Percentiles rank a stretch among this genome's conserved stretches.
Evolutionary conservation across 257 asterid genomes (phyloP).

Genomic region (Cynanchum wilfordii): DNA sequence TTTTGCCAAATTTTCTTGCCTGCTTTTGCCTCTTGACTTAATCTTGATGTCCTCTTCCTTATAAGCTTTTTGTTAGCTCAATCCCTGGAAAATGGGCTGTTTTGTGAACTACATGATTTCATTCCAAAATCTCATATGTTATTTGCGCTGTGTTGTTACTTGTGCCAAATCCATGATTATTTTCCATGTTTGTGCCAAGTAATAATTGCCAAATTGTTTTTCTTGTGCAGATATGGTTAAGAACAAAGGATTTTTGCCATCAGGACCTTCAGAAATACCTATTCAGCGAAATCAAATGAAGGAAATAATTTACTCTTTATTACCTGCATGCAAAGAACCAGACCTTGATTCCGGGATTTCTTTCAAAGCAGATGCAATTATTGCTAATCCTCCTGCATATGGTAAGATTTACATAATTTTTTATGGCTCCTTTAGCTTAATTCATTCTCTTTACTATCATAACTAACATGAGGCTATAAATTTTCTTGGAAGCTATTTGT

Average conservation of each 20-base stretch:
- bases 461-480: no score
- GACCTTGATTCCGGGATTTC: slow-evolving; percentile 80
- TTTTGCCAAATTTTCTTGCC: neutral
- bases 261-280: slow-evolving; percentile 97
- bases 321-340: slow-evolving; percentile 85
- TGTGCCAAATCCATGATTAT: neutral
- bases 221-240: slow-evolving; percentile 80
- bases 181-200: neutral
- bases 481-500: neutral
- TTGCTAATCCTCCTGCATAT: slow-evolving; percentile 88
- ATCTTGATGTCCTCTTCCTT: neutral
- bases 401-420: slow-evolving; percentile 39
- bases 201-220: slow-evolving; percentile 6
- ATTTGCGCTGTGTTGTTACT: neutral
- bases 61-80: neutral
- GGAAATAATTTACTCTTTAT: slow-evolving; percentile 75
- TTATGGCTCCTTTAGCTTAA: neutral
- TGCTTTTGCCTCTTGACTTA: neutral
- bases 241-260: slow-evolving; percentile 96
- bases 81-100: neutral
- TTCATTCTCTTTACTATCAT: neutral
- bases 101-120: neutral
- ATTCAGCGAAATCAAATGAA: slow-evolving; percentile 76
- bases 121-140: neutral
- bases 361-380: slow-evolving; percentile 88